phyloP scores from a whole-genome alignment of 352 stramenopile species.

The Lagenidium giganteum region DNA sequence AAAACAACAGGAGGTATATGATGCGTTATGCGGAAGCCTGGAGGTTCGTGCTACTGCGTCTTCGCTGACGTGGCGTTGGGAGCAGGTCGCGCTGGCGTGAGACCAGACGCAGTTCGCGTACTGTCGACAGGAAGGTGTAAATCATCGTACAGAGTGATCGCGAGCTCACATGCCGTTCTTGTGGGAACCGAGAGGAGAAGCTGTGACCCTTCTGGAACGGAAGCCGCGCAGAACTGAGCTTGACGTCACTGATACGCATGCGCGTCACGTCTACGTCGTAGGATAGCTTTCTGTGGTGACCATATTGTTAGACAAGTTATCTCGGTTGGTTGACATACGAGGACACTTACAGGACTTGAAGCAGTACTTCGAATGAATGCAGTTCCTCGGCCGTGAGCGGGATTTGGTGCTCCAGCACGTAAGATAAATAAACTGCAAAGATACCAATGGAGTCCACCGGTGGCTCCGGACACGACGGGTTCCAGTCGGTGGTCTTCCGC shows the following conservation, averaged over 20 bases:
- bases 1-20: too few species aligned
- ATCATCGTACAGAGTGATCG: conserved; percentile 14
- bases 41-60: too few species aligned
- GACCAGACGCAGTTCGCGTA: conserved; percentile 75
- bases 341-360: conserved; percentile 78
- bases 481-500: conserved; percentile 47
- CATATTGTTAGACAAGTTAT: neutral
- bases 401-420: conserved; percentile 38
- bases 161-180: neutral
- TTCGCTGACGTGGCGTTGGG: conserved; percentile 2
- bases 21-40: too few species aligned
- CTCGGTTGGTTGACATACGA: too few species aligned
- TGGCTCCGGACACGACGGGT: conserved; percentile 40
- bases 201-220: too few species aligned
- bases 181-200: too few species aligned
- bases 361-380: conserved; percentile 61
- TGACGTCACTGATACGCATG: conserved; percentile 14
- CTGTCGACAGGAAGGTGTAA: conserved; percentile 66
- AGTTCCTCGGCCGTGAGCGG: conserved; percentile 60
- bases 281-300: conserved; percentile 11
- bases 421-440: conserved; percentile 76
- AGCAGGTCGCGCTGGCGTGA: conserved; percentile 70
- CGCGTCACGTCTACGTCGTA: conserved; percentile 12
- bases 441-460: conserved; percentile 79
- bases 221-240: too few species aligned